Conservation (phyloP, 768 basidiomycete genomes). For the Lentinula guzmanii region DNA sequence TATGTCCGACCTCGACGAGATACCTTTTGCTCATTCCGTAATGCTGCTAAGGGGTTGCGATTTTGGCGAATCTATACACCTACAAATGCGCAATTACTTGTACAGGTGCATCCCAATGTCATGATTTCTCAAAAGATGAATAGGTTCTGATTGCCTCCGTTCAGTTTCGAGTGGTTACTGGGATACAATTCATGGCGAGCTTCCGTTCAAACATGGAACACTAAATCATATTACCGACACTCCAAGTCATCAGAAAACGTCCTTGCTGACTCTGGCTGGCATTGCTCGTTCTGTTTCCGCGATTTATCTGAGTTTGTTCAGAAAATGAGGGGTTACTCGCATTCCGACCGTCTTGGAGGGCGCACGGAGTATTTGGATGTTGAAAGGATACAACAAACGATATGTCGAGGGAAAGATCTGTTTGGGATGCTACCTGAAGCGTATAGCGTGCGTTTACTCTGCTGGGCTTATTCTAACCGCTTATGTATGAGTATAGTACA, state of each 20-base stretch:
- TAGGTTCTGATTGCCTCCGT: background rate
- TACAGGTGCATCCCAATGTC: constrained; percentile 38
- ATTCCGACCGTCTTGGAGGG: constrained; percentile 55
- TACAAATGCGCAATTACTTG: constrained; percentile 54
- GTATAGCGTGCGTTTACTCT: constrained; percentile 35
- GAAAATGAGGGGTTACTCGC: constrained; percentile 59
- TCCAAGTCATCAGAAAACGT: constrained; percentile 39
- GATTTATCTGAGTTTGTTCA: constrained; percentile 49
- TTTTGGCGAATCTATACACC: constrained; percentile 47
- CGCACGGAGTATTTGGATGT: constrained; percentile 39
- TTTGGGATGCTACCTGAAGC: constrained; percentile 65
- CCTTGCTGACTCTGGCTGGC: constrained; percentile 63
- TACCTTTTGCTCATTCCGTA: constrained; percentile 48
- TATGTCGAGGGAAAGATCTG: constrained; percentile 57
- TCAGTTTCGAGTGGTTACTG: constrained; percentile 52
- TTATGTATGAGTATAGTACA: constrained; percentile 27
- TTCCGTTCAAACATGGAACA: constrained; percentile 41
- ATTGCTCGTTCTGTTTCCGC: constrained; percentile 64
- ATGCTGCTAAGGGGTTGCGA: constrained; percentile 47
- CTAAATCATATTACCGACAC: constrained; percentile 39
- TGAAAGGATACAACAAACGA: constrained; percentile 46
- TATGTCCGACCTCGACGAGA: constrained; percentile 61
- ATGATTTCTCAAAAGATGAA: background rate
- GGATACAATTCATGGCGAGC: constrained; percentile 54
- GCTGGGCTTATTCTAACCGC: background rate